phyloP scores from a whole-genome alignment of 495 filamentous ascomycete genomes.

The Pseudevernia furfuracea region DNA sequence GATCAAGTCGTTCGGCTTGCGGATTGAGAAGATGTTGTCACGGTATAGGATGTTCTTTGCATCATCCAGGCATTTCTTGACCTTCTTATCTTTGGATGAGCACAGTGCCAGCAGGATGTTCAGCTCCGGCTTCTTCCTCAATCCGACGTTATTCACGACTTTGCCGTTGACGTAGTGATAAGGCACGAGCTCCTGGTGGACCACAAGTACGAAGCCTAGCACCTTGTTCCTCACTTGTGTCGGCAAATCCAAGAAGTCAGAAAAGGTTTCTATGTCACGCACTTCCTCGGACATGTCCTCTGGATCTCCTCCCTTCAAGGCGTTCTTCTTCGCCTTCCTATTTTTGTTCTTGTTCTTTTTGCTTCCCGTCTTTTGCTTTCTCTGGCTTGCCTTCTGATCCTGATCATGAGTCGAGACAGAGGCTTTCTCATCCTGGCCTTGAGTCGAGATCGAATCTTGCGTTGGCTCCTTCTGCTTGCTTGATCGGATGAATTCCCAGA shows the following conservation, averaged over 20 bases:
- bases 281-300: background rate
- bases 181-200: conserved; percentile 8
- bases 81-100: conserved; percentile 2
- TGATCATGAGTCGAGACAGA: background rate
- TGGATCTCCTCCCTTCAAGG: background rate
- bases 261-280: background rate
- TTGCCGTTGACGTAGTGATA: conserved; percentile 13
- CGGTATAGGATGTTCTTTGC: conserved; percentile 14
- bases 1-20: conserved; percentile 14
- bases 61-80: conserved; percentile 5
- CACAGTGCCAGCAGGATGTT: conserved; percentile 13
- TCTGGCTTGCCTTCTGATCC: background rate
- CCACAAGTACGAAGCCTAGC: conserved; percentile 5
- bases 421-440: background rate
- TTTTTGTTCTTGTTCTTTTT: background rate
- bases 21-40: conserved; percentile 18
- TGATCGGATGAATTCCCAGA: background rate
- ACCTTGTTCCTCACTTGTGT: background rate
- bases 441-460: background rate
- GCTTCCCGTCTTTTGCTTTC: background rate
- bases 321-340: background rate
- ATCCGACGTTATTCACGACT: conserved; percentile 8
- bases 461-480: background rate
- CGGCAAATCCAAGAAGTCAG: conserved; percentile 10
- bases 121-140: conserved; percentile 16